Base-by-base conservation (phyloP, 345 rosid species). In the Mercurialis annua region DNA sequence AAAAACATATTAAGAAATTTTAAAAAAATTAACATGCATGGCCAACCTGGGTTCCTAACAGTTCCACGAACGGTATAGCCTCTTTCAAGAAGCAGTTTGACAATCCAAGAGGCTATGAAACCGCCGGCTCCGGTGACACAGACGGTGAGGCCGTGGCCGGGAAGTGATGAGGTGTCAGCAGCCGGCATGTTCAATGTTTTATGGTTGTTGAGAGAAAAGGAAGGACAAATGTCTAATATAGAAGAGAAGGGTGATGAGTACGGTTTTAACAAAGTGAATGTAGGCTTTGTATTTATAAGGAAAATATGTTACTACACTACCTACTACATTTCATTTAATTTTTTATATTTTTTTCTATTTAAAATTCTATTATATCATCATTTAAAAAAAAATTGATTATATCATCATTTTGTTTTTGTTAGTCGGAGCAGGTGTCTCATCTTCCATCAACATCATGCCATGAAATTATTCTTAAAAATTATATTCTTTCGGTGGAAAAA, bases 111-210 rank as follows among this genome's bases (percentile, higher is more conserved):
- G 40, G 96, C 99, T 59, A 94, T 94, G 77, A 87, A 94, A 68
- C 99, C 99, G 11, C 89, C 99, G 34, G 99, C 98, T 50, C 99
- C 99, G 74, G 99, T 94, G 79, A 94, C 97, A 68, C 99, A 94
- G 23, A 91, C 76, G 36, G 93, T 81, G 61, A 78, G 85, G 58
- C 88, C 86, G 49, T 73, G 71, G 43, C 81, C 76, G 20, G 76
- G n/a, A 21, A 76, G 73, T 12, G 73, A 71, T 31, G 76, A 71
- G 42, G 27, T 59, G 57, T 76, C 71, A 27, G 27, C 70, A 9
- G 27, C 70, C 17, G 80, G 69, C 76, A 76, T 76, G 9, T 72
- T 27, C 18, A 2, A 12, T 5, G 4, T 54, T 29, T 30, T 16
- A 2, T 50, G 4, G 62, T 17, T 0, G 43, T n/a, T n/a, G 62